phyloP scores from a whole-genome alignment of 2,329 filamentous ascomycete species.

The Pseudocercospora eumusae region DNA sequence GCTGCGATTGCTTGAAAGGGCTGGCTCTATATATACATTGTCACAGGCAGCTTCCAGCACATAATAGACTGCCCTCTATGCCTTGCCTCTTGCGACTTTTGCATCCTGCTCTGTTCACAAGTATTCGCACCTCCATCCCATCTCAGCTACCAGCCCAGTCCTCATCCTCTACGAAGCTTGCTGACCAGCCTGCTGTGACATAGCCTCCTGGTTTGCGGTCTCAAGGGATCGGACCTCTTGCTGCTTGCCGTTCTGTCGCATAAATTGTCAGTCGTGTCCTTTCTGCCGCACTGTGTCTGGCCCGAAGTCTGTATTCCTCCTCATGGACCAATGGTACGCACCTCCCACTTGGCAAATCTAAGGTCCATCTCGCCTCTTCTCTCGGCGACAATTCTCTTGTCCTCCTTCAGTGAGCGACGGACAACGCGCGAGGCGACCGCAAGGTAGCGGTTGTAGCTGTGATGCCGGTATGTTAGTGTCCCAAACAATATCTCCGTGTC shows the following conservation, averaged over 20 bases:
- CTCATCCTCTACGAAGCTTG: slow-evolving; percentile 41
- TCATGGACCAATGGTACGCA: slow-evolving; percentile 72
- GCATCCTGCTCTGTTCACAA: neutral
- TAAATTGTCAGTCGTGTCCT: slow-evolving; percentile 26
- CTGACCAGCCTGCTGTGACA: slow-evolving; percentile 46
- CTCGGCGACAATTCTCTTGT: slow-evolving; percentile 83
- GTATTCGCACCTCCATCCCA: neutral
- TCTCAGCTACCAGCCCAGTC: slow-evolving; percentile 34
- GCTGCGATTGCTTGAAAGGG: neutral
- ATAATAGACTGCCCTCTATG: neutral
- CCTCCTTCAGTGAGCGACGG: slow-evolving; percentile 95
- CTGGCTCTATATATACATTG: slow-evolving; percentile 5
- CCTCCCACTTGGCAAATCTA: slow-evolving; percentile 92
- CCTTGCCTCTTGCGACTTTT: neutral
- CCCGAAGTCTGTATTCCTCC: slow-evolving; percentile 45
- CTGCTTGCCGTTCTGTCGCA: slow-evolving; percentile 89
- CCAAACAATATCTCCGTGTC: neutral
- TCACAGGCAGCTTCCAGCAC: slow-evolving; percentile 5
- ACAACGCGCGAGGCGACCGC: slow-evolving; percentile 91
- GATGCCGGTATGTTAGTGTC: slow-evolving; percentile 28
- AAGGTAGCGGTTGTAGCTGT: slow-evolving; percentile 99
- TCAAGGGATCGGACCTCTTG: slow-evolving; percentile 76
- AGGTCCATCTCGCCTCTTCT: slow-evolving; percentile 86
- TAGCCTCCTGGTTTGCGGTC: slow-evolving; percentile 54
- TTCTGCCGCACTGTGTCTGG: neutral